Percentiles rank a stretch among this genome's conserved stretches.
Evolutionary conservation across 371 early-diverging fungal genomes (phyloP).

Genomic region (Mortierella sp.): DNA sequence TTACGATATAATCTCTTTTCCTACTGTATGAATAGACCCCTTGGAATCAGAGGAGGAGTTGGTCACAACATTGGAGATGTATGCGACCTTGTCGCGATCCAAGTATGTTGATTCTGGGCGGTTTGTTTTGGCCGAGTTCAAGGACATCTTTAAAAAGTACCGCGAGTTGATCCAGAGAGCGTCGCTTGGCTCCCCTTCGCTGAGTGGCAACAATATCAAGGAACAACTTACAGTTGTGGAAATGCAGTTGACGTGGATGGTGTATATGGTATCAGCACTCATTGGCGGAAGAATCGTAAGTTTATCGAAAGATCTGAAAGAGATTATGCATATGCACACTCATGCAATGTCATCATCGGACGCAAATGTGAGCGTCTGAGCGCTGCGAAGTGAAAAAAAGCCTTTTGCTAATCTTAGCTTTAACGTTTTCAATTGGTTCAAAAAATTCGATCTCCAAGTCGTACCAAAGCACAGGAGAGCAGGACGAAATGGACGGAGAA

Average conservation of each 20-base stretch:
- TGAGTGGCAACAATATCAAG: constrained; percentile 72
- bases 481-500: constrained; percentile 77
- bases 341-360: constrained; percentile 45
- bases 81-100: constrained; percentile 81
- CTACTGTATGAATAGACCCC: constrained; percentile 63
- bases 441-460: constrained; percentile 52
- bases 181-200: constrained; percentile 50
- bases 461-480: constrained; percentile 73
- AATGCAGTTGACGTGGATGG: constrained; percentile 84
- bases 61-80: constrained; percentile 76
- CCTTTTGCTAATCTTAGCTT: not conserved
- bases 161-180: constrained; percentile 62
- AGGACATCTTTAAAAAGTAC: constrained; percentile 79
- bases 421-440: constrained; percentile 9
- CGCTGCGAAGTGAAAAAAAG: not conserved
- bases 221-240: constrained; percentile 36
- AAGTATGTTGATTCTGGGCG: constrained; percentile 77
- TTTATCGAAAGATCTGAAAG: not conserved
- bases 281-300: constrained; percentile 76
- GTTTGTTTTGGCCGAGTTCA: constrained; percentile 71
- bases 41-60: constrained; percentile 85
- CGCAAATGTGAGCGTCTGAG: constrained; percentile 15
- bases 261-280: constrained; percentile 84
- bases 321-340: constrained; percentile 39
- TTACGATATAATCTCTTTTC: not conserved